phyloP scores from a whole-genome alignment of 257 asterid species.

The Dorcoceras hygrometricum region DNA sequence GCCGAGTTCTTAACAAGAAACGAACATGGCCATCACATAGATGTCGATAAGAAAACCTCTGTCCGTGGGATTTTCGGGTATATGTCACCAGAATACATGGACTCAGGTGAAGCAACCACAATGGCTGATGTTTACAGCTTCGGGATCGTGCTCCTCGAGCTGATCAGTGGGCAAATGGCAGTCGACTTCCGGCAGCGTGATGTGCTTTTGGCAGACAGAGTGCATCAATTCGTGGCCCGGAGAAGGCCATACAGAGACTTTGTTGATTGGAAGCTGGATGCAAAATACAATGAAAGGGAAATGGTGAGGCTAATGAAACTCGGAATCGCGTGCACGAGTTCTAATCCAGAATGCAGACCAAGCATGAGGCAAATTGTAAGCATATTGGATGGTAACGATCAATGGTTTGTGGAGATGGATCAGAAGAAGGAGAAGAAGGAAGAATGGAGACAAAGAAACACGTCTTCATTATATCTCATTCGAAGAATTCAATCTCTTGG shows the following conservation, averaged over 20 bases:
- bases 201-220: constrained; percentile 55
- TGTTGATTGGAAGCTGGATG: constrained; percentile 68
- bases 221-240: constrained; percentile 44
- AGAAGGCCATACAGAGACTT: constrained; percentile 48
- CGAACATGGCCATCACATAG: constrained; percentile 60
- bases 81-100: constrained; percentile 77
- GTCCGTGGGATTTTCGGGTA: constrained; percentile 84
- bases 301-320: constrained; percentile 61
- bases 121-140: constrained; percentile 92
- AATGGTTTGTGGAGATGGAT: constrained; percentile 46
- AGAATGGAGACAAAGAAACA: constrained; percentile 76
- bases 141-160: constrained; percentile 83
- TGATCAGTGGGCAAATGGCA: constrained; percentile 69
- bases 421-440: constrained; percentile 46
- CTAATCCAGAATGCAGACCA: constrained; percentile 64
- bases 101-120: constrained; percentile 75
- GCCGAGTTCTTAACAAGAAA: constrained; percentile 84
- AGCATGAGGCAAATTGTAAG: constrained; percentile 79
- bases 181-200: constrained; percentile 69
- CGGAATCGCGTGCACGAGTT: constrained; percentile 74
- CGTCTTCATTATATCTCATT: constrained; percentile 48
- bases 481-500: constrained; percentile 90
- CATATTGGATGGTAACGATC: constrained; percentile 78
- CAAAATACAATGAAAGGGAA: constrained; percentile 52
- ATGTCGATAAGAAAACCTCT: constrained; percentile 49